Base-by-base conservation (phyloP, 78 protist species). In the Tieghemostelium lacteum region DNA sequence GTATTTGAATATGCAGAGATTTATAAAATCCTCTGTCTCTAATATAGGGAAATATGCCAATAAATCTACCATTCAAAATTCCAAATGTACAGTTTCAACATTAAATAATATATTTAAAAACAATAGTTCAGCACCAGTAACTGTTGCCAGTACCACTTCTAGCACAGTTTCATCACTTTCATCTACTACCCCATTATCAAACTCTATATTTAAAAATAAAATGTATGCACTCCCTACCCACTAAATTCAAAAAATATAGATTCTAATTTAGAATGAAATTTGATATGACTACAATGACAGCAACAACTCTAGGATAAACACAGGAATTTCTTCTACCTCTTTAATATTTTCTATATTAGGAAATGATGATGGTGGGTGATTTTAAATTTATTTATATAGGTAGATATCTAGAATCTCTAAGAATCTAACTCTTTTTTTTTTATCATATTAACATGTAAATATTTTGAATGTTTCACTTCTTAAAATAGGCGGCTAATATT, bases 321-420 rank as follows among this genome's bases (percentile, higher is more conserved):
- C 29, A 34, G 22, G 34, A 34, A 64, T 34, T 19, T 17, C 24
- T 34, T 34, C 28, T 36, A 33, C 49, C 16, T 64, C 34, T 36
- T 31, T 67, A 67, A 58, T 34, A 28, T 67, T 67, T 67, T 42
- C 75, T 40, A 40, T 67, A 42, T 67, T 34, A 40, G 75, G 33
- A 37, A 45, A 24, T 29, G 75, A 67, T 49, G 75, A 67, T 67
- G 76, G 76, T 70, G 76, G 76, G 76, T 70, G 76, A 70, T 70
- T 49, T 45, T 45, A 45, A 45, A 45, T 45, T 45, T 45, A 45
- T 45, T 10, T 45, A 45, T 45, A 45, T 45, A 45, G 52, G 52
- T 45, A 10, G 52, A 6, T 45, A 45, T n/a, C n/a, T n/a, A n/a
- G n/a, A n/a, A n/a, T n/a, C n/a, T n/a, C n/a, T n/a, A n/a, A n/a